Conservation (phyloP, 352 stramenopile species). For the Pythium apleroticum region DNA sequence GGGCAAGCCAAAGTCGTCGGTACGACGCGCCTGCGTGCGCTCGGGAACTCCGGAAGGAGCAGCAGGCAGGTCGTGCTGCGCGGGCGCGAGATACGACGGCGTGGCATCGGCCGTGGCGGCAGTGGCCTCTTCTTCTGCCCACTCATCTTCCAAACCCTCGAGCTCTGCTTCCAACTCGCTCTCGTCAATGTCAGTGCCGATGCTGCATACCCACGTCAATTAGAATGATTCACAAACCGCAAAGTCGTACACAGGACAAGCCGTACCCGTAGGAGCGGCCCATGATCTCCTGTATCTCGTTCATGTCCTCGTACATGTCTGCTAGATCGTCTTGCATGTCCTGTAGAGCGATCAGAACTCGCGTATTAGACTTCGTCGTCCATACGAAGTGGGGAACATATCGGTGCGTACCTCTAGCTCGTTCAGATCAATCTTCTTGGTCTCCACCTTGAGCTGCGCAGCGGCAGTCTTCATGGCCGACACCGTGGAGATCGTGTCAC, state of each 20-base stretch:
- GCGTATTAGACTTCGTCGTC: background rate
- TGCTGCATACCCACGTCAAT: slow-evolving; percentile 38
- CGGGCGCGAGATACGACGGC: slow-evolving; percentile 63
- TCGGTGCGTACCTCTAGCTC: slow-evolving; percentile 87
- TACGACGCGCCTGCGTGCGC: slow-evolving; percentile 30
- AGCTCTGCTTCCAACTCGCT: slow-evolving; percentile 94
- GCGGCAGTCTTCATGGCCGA: slow-evolving; percentile 94
- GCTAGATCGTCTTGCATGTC: slow-evolving; percentile 97
- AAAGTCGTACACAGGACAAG: background rate
- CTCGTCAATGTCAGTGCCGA: slow-evolving; percentile 94
- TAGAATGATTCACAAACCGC: background rate
- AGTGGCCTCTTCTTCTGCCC: slow-evolving; percentile 74
- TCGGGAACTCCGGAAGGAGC: slow-evolving; percentile 51
- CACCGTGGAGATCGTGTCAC: slow-evolving; percentile 92
- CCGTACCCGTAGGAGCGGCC: slow-evolving; percentile 92
- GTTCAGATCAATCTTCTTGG: slow-evolving; percentile 95
- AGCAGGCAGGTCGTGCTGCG: slow-evolving; percentile 54
- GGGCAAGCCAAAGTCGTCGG: slow-evolving; percentile 79
- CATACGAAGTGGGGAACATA: background rate
- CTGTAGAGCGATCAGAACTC: slow-evolving; percentile 32
- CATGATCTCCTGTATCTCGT: slow-evolving; percentile 97
- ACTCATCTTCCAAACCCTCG: slow-evolving; percentile 93
- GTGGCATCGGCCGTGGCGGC: slow-evolving; percentile 42
- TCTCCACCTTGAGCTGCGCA: slow-evolving; percentile 92
- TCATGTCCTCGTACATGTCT: slow-evolving; percentile 97